phyloP scores from a whole-genome alignment of 768 basidiomycete species.

The Pulveroboletus ravenelii region DNA sequence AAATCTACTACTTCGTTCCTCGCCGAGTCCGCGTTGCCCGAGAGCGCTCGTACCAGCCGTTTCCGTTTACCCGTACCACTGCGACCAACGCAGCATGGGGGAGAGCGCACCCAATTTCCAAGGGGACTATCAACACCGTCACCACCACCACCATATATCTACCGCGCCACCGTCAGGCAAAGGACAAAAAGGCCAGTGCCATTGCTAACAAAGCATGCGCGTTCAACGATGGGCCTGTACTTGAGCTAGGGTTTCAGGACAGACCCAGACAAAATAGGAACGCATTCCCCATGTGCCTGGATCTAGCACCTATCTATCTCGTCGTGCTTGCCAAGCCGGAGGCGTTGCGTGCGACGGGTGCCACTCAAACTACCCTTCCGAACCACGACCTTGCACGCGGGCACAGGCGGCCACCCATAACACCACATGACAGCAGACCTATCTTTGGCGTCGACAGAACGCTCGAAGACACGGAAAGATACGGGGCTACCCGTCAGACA shows the following conservation, averaged over 20 bases:
- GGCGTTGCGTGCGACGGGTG: constrained; percentile 1
- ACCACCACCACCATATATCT: no score
- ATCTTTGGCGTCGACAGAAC: constrained; percentile 3
- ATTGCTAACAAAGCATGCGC: no score
- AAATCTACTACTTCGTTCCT: no score
- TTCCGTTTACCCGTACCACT: no score
- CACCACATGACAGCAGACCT: constrained; percentile 10
- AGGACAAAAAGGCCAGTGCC: no score
- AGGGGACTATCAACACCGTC: no score
- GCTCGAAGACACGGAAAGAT: constrained; percentile 3
- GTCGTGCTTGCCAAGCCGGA: not conserved
- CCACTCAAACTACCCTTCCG: not conserved
- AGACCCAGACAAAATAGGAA: not conserved
- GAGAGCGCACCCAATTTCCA: no score
- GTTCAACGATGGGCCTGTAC: no score
- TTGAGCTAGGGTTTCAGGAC: not conserved
- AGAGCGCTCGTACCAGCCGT: no score
- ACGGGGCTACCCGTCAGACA: constrained; percentile 10
- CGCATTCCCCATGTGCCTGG: constrained; percentile 6
- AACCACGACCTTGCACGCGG: constrained; percentile 2
- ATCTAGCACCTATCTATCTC: not conserved
- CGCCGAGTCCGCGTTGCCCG: no score
- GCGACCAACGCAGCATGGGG: no score
- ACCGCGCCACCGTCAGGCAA: no score
- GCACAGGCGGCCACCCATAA: constrained; percentile 5